Evolutionary conservation across 768 basidiomycete genomes (phyloP).

Genomic region (Cystofilobasidium bisporidii): DNA sequence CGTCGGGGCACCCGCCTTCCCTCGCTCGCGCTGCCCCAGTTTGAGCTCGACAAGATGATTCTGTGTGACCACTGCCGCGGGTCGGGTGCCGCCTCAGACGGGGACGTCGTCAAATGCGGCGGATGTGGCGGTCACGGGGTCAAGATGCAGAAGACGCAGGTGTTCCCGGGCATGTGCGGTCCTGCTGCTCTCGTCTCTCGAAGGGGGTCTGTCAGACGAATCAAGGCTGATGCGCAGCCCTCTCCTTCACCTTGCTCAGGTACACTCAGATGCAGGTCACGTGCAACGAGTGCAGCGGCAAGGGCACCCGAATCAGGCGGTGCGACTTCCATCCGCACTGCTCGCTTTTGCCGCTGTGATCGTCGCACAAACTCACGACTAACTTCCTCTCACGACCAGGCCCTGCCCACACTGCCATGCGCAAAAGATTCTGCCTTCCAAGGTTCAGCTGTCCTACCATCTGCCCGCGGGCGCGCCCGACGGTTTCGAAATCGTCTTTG

Average conservation of each 20-base stretch:
- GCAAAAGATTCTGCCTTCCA: slow-evolving; percentile 44
- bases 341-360: not conserved
- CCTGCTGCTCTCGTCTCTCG: slow-evolving; percentile 56
- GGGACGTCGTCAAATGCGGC: slow-evolving; percentile 76
- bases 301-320: slow-evolving; percentile 23
- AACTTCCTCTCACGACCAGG: slow-evolving; percentile 30
- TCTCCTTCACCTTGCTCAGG: not conserved
- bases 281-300: slow-evolving; percentile 24
- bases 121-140: slow-evolving; percentile 78
- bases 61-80: slow-evolving; percentile 97
- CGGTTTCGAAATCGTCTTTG: slow-evolving; percentile 82
- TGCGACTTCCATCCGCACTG: not conserved
- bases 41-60: slow-evolving; percentile 73
- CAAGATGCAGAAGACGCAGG: slow-evolving; percentile 77
- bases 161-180: slow-evolving; percentile 87
- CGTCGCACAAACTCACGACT: not conserved
- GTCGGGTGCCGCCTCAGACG: slow-evolving; percentile 79
- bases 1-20: not conserved
- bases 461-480: slow-evolving; percentile 83
- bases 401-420: slow-evolving; percentile 75
- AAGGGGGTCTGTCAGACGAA: slow-evolving; percentile 45
- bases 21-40: slow-evolving; percentile 47
- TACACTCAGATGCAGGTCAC: slow-evolving; percentile 27
- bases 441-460: slow-evolving; percentile 73
- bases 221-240: too few species aligned